phyloP scores from a whole-genome alignment of 805 yeast species.

The Scheffersomyces ergatensis region DNA sequence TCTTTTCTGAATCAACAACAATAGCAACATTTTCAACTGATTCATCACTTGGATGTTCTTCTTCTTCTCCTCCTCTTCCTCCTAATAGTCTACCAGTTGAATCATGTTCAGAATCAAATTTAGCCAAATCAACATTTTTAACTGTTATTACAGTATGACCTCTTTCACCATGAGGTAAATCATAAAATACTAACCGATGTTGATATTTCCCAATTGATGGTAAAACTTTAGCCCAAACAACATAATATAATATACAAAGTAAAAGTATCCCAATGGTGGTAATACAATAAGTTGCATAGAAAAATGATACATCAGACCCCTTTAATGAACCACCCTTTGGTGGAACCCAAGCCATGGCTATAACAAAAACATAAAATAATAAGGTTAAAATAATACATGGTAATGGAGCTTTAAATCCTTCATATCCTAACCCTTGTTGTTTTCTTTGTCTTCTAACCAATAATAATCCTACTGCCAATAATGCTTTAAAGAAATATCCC shows the following conservation, averaged over 20 bases:
- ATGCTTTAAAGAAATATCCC: conserved; percentile 23
- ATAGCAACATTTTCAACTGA: neutral
- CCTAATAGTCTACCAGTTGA: conserved; percentile 8
- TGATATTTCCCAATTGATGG: conserved; percentile 30
- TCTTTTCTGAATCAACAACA: neutral
- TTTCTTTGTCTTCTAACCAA: conserved; percentile 28
- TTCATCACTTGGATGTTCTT: neutral
- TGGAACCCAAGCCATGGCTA: conserved; percentile 42
- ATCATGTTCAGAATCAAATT: conserved; percentile 30
- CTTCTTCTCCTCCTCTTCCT: conserved; percentile 5
- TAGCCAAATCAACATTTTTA: conserved; percentile 21
- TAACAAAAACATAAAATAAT: conserved; percentile 33
- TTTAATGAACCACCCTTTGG: conserved; percentile 34
- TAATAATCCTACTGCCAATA: conserved; percentile 24
- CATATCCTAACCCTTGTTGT: conserved; percentile 27
- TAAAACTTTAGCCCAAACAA: conserved; percentile 32
- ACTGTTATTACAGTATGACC: conserved; percentile 41
- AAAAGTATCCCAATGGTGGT: conserved; percentile 31
- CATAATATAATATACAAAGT: conserved; percentile 31
- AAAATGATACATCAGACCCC: conserved; percentile 42
- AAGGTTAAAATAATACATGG: conserved; percentile 31
- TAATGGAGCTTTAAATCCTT: conserved; percentile 31
- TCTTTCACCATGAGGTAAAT: conserved; percentile 33
- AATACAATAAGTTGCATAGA: conserved; percentile 42
- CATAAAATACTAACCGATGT: conserved; percentile 27